These are phyloP conservation scores for Nakazawaea molendinolei DNA, from an alignment of 805 yeast genomes.

Conservation along the genomic window DNA sequence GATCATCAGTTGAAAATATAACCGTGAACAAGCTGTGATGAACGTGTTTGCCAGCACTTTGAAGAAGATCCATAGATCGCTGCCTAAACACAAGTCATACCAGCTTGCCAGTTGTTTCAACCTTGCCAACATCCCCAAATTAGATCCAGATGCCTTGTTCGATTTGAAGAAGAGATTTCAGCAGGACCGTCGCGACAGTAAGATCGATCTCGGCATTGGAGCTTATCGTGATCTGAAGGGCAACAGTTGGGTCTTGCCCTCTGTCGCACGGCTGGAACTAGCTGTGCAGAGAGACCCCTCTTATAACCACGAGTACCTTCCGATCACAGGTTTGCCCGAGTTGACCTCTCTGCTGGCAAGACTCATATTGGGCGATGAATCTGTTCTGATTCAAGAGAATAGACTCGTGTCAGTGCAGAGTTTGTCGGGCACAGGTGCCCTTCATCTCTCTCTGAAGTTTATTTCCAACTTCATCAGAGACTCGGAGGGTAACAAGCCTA, in stretches of 20 bases:
- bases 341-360: constrained; percentile 55
- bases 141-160: constrained; percentile 44
- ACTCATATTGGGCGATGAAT: constrained; percentile 44
- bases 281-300: constrained; percentile 35
- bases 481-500: constrained; percentile 28
- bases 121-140: constrained; percentile 25
- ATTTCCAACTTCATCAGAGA: constrained; percentile 50
- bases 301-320: constrained; percentile 78
- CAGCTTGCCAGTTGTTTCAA: constrained; percentile 1
- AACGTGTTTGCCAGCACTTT: no score
- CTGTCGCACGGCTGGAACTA: constrained; percentile 61
- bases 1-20: no score
- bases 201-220: constrained; percentile 69
- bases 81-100: no score
- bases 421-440: constrained; percentile 92
- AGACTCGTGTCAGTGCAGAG: constrained; percentile 84
- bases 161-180: constrained; percentile 46
- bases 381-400: constrained; percentile 1
- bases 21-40: no score
- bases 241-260: constrained; percentile 81
- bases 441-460: constrained; percentile 79
- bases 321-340: constrained; percentile 70
- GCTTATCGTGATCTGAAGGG: constrained; percentile 91
- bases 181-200: constrained; percentile 52
- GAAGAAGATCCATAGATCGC: no score